Evolutionary conservation across 2,329 filamentous ascomycete species (phyloP).

Genomic region (Scedosporium minutisporum): DNA sequence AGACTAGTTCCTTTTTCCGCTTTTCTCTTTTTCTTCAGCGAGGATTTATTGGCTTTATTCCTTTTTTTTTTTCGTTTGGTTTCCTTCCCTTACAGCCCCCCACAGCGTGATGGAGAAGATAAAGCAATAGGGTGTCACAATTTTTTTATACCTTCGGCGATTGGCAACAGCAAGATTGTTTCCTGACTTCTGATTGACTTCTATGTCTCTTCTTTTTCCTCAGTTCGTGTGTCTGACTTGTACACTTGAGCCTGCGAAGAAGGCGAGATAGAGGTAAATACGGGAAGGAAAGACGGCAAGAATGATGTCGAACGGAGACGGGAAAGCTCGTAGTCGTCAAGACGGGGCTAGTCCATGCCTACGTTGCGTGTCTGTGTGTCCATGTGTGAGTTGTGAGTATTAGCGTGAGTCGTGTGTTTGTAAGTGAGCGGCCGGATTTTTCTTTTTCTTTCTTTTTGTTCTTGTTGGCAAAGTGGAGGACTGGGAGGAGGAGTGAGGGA

Average conservation of each 20-base stretch:
- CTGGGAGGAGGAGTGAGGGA: neutral
- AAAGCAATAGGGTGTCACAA: neutral
- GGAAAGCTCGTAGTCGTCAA: neutral
- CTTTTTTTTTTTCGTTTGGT: neutral
- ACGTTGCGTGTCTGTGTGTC: neutral
- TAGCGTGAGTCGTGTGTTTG: neutral
- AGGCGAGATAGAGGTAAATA: neutral
- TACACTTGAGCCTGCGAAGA: neutral
- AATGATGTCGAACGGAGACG: neutral
- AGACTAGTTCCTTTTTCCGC: neutral
- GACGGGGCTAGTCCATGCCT: neutral
- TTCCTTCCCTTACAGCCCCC: neutral
- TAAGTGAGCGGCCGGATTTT: neutral
- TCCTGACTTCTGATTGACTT: neutral
- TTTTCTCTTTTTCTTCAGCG: conserved; percentile 7
- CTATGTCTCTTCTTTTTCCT: neutral
- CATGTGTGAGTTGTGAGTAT: neutral
- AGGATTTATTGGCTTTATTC: conserved; percentile 7
- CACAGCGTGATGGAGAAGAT: neutral
- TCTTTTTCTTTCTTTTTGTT: too few species aligned
- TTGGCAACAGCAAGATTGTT: conserved; percentile 2
- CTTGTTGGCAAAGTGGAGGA: too few species aligned
- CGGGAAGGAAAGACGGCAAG: neutral
- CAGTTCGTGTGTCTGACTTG: neutral
- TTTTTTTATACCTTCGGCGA: neutral